A percentile compares a stretch with the other conserved stretches of the same genome.
Evolutionary conservation across 768 basidiomycete genomes (phyloP).

Genomic region (Podaxis sp.): DNA sequence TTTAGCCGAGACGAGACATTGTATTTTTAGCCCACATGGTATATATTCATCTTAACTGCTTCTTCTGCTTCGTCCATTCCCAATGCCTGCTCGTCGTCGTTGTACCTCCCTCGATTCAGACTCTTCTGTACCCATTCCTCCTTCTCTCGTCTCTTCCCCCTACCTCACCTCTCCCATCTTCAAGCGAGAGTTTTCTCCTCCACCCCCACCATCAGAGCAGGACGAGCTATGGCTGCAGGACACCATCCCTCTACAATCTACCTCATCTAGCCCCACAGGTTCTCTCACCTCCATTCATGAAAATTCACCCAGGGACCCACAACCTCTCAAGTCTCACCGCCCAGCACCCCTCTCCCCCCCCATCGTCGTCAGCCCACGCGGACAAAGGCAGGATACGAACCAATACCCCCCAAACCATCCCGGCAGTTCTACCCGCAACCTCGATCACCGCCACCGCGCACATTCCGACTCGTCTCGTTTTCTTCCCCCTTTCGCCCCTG

Average conservation of each 20-base stretch:
- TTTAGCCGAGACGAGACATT: conserved; percentile 27
- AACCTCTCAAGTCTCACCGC: background rate
- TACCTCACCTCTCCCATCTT: conserved; percentile 55
- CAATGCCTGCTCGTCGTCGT: conserved; percentile 32
- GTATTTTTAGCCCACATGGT: conserved; percentile 14
- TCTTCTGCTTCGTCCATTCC: conserved; percentile 2
- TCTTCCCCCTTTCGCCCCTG: background rate
- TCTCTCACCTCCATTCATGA: conserved; percentile 7
- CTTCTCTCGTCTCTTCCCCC: conserved; percentile 55
- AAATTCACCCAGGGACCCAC: background rate
- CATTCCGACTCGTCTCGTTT: background rate
- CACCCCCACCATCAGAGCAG: conserved; percentile 43
- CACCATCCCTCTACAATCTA: conserved; percentile 47
- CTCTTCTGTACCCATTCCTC: conserved; percentile 52
- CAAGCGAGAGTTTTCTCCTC: conserved; percentile 32
- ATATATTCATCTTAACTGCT: conserved; percentile 8
- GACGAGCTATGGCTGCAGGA: conserved; percentile 66
- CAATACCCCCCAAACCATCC: background rate
- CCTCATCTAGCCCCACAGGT: conserved; percentile 16
- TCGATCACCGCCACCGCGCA: background rate
- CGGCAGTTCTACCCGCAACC: background rate
- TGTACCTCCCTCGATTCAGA: conserved; percentile 31
- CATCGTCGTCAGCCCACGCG: conserved; percentile 3
- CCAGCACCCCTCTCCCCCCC: conserved; percentile 16
- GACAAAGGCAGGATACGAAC: background rate